These are phyloP conservation scores for Calvatia gigantea DNA, from an alignment of 768 basidiomycete genomes.

Conservation along the genomic window DNA sequence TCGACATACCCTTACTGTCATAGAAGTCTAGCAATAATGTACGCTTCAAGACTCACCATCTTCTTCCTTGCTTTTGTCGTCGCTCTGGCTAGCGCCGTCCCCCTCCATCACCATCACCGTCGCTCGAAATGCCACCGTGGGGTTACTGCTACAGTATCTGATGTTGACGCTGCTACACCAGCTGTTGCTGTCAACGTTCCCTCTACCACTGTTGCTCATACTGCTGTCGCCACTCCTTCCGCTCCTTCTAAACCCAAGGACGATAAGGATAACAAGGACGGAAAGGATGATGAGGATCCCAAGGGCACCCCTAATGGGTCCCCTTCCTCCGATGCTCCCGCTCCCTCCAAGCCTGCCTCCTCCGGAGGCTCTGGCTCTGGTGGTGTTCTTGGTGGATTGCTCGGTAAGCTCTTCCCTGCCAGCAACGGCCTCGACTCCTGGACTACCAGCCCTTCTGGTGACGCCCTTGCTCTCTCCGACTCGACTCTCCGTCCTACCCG, in stretches of 20 bases:
- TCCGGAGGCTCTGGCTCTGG: constrained; percentile 9
- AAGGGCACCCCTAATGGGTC: background rate
- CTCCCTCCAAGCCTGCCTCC: background rate
- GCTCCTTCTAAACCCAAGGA: background rate
- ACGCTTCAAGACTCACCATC: constrained; percentile 18
- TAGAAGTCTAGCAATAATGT: constrained; percentile 15
- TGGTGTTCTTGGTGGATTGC: constrained; percentile 13
- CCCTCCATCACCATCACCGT: constrained; percentile 17
- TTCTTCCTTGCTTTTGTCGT: constrained; percentile 22
- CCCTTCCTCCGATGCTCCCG: background rate
- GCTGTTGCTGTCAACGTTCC: background rate
- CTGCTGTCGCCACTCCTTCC: background rate
- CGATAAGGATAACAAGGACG: background rate
- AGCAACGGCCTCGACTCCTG: constrained; percentile 32
- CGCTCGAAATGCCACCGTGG: constrained; percentile 11
- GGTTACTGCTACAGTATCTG: background rate
- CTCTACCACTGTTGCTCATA: background rate
- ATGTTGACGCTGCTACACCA: background rate
- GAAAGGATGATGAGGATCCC: background rate
- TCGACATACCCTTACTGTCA: background rate
- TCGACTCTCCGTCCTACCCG: constrained; percentile 40
- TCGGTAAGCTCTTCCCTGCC: constrained; percentile 41
- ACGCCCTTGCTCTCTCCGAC: constrained; percentile 40
- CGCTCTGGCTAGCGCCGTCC: constrained; percentile 20
- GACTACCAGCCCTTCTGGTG: constrained; percentile 36